Evolutionary conservation across 345 rosid genomes (phyloP).

Genomic region (Lepidium didymum): DNA sequence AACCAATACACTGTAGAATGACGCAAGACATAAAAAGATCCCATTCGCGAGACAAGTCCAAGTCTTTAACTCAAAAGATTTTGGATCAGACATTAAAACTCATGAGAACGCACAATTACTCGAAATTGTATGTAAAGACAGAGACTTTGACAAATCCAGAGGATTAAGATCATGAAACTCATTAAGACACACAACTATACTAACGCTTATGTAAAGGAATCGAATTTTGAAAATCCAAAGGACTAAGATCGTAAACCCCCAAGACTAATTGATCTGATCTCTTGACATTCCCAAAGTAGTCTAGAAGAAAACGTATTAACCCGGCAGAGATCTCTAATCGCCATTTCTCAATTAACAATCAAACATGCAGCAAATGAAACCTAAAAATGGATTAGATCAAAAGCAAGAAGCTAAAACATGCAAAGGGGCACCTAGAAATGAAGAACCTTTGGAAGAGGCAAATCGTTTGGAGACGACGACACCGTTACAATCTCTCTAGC

Average conservation of each 20-base stretch:
- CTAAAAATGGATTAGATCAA: background rate
- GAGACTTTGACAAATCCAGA: background rate
- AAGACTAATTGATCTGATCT: conserved; percentile 2
- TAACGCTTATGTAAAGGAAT: background rate
- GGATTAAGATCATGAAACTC: conserved; percentile 2
- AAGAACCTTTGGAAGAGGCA: conserved; percentile 18
- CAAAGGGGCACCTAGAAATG: background rate
- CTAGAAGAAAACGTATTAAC: background rate
- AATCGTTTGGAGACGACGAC: conserved; percentile 23
- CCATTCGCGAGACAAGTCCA: background rate
- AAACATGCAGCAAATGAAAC: background rate
- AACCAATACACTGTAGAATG: background rate
- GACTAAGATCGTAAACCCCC: conserved; percentile 12
- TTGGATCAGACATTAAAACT: background rate
- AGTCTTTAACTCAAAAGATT: background rate
- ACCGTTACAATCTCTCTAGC: conserved; percentile 23
- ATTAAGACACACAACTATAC: background rate
- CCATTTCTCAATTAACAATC: conserved; percentile 11
- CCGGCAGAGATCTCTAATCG: conserved; percentile 3
- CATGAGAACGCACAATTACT: background rate
- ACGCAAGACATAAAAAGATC: background rate
- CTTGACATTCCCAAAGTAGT: background rate
- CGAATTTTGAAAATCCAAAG: background rate
- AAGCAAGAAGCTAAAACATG: background rate
- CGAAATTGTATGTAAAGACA: background rate